A percentile compares a stretch with the other conserved stretches of the same genome.
phyloP scores from a whole-genome alignment of 805 yeast species.

The Barnettozyma wickerhamii region DNA sequence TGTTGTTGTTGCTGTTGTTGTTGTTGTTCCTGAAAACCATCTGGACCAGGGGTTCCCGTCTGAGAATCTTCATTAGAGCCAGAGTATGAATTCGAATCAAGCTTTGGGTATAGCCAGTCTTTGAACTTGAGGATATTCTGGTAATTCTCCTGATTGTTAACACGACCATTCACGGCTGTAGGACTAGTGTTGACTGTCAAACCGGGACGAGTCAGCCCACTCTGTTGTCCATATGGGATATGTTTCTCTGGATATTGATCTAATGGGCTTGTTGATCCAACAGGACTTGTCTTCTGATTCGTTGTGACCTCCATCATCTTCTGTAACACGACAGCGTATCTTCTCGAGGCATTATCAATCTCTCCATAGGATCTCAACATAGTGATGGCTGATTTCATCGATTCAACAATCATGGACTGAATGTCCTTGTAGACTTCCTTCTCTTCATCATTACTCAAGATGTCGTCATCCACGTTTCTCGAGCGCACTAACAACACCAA shows the following conservation, averaged over 20 bases:
- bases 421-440: slow-evolving; percentile 12
- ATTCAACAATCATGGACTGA: slow-evolving; percentile 14
- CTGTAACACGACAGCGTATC: slow-evolving; percentile 15
- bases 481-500: slow-evolving; percentile 24
- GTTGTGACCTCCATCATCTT: slow-evolving; percentile 18
- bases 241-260: neutral
- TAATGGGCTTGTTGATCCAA: too few species aligned
- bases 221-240: neutral
- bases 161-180: slow-evolving; percentile 2
- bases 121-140: slow-evolving; percentile 21
- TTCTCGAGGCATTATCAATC: slow-evolving; percentile 17
- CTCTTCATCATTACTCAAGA: slow-evolving; percentile 14
- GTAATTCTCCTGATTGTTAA: slow-evolving; percentile 17
- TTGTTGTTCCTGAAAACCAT: too few species aligned
- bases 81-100: slow-evolving; percentile 4
- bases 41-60: too few species aligned
- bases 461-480: slow-evolving; percentile 17
- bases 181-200: neutral
- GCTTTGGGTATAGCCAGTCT: slow-evolving; percentile 23
- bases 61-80: neutral
- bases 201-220: too few species aligned
- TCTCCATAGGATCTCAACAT: slow-evolving; percentile 19
- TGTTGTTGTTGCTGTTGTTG: neutral
- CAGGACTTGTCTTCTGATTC: neutral
- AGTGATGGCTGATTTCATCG: slow-evolving; percentile 20